Conservation (phyloP, 2,329 filamentous ascomycete species). For the Amesomyces nigricolor region DNA sequence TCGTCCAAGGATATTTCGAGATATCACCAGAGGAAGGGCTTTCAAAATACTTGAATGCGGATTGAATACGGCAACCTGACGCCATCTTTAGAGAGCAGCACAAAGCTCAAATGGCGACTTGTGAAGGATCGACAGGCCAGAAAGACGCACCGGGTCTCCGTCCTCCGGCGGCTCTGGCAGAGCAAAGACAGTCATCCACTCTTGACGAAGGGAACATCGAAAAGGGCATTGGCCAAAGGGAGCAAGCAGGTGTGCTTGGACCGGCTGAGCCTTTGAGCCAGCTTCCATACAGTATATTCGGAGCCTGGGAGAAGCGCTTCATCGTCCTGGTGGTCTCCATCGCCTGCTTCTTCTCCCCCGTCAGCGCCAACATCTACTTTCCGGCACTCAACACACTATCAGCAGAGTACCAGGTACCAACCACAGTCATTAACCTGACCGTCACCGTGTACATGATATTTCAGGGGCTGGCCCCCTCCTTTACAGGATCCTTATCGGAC, state of each 20-base stretch:
- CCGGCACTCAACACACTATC: constrained; percentile 10
- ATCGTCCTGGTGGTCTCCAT: constrained; percentile 6
- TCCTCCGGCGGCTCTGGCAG: too few species aligned
- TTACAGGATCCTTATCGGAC: constrained; percentile 8
- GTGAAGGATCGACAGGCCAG: too few species aligned
- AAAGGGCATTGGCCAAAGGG: neutral
- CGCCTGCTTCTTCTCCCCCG: constrained; percentile 4
- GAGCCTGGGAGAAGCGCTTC: constrained; percentile 5
- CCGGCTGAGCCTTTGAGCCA: neutral
- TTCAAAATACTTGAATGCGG: too few species aligned
- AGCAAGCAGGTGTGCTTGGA: neutral
- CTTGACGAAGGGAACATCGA: neutral
- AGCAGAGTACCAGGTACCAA: constrained; percentile 2
- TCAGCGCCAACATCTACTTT: constrained; percentile 14
- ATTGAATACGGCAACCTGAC: too few species aligned
- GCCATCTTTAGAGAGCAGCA: too few species aligned
- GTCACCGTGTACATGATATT: constrained; percentile 15
- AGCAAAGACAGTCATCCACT: too few species aligned
- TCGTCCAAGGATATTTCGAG: too few species aligned
- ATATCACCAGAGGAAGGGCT: too few species aligned
- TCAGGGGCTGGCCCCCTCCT: constrained; percentile 10
- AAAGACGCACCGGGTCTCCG: too few species aligned
- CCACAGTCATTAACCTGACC: constrained; percentile 7
- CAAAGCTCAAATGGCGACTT: too few species aligned
- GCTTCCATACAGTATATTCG: constrained; percentile 2